A percentile compares a stretch with the other conserved stretches of the same genome.
Evolutionary conservation across 345 rosid genomes (phyloP).

Genomic region (Kandelia obovata): DNA sequence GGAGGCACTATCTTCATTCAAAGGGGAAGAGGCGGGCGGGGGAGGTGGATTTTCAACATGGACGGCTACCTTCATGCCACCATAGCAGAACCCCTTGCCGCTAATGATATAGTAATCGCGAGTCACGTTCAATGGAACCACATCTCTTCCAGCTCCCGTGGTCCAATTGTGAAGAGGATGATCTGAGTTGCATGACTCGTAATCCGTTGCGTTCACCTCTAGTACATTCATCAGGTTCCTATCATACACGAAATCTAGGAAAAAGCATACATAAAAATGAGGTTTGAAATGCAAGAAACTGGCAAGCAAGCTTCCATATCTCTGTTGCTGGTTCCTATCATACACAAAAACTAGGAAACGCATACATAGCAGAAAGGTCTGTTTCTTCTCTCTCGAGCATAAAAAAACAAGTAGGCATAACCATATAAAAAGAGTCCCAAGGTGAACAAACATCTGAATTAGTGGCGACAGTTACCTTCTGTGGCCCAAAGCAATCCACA

Average conservation of each 20-base stretch:
- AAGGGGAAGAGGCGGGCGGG: constrained; percentile 54
- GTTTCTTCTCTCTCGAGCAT: too few species aligned
- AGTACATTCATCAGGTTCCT: constrained; percentile 77
- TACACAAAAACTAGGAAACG: not conserved
- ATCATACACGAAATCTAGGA: constrained; percentile 77
- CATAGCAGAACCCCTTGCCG: constrained; percentile 82
- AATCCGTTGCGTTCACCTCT: constrained; percentile 85
- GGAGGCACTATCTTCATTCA: constrained; percentile 25
- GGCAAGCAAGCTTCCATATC: not conserved
- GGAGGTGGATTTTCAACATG: constrained; percentile 65
- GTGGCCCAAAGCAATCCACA: too few species aligned
- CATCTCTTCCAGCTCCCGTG: constrained; percentile 83
- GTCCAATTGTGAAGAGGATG: constrained; percentile 80
- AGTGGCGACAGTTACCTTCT: too few species aligned
- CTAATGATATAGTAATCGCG: constrained; percentile 69
- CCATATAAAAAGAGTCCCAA: too few species aligned
- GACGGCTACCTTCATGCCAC: constrained; percentile 70
- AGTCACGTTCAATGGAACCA: constrained; percentile 79
- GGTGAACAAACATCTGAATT: too few species aligned
- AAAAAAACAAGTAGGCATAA: too few species aligned
- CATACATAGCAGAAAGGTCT: too few species aligned
- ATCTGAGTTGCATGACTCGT: constrained; percentile 59
- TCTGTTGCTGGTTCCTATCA: not conserved
- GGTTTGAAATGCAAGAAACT: not conserved
- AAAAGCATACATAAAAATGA: not conserved